phyloP scores from a whole-genome alignment of 2,329 filamentous ascomycete species.

The Fusarium beomiforme region DNA sequence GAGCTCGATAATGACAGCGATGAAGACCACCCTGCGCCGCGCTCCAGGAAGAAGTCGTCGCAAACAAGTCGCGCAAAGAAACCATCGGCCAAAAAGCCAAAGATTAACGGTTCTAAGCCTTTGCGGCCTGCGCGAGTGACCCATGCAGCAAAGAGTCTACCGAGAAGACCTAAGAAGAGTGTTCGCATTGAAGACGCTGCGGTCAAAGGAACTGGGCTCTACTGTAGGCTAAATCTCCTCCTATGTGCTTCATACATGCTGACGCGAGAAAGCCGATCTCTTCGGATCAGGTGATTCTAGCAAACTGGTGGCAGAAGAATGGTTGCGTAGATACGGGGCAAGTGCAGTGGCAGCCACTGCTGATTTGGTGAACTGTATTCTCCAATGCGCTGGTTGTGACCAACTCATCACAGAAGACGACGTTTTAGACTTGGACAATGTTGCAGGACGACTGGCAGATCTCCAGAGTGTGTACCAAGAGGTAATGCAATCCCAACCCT shows the following conservation, averaged over 20 bases:
- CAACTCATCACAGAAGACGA: slow-evolving; percentile 82
- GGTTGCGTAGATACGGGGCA: slow-evolving; percentile 66
- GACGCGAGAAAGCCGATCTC: slow-evolving; percentile 63
- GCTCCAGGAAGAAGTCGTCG: slow-evolving; percentile 54
- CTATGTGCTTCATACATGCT: slow-evolving; percentile 21
- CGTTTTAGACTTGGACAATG: slow-evolving; percentile 89
- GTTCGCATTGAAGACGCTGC: slow-evolving; percentile 60
- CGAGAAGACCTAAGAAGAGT: slow-evolving; percentile 66
- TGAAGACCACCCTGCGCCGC: slow-evolving; percentile 52
- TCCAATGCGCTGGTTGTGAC: slow-evolving; percentile 81
- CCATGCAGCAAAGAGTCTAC: slow-evolving; percentile 50
- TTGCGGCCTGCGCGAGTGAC: slow-evolving; percentile 50
- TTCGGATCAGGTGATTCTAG: slow-evolving; percentile 68
- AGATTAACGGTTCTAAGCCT: slow-evolving; percentile 65
- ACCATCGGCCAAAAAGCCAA: slow-evolving; percentile 71
- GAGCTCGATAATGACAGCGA: slow-evolving; percentile 61
- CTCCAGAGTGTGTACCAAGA: slow-evolving; percentile 90
- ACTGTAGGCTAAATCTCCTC: slow-evolving; percentile 53
- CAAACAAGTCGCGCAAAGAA: slow-evolving; percentile 61
- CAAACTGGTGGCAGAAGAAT: slow-evolving; percentile 67
- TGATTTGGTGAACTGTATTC: slow-evolving; percentile 73
- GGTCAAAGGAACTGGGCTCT: slow-evolving; percentile 63
- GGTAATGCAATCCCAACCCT: slow-evolving; percentile 53
- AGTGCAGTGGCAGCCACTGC: slow-evolving; percentile 65
- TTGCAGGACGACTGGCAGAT: slow-evolving; percentile 79